These are phyloP conservation scores for Inosperma sp. DNA, from an alignment of 768 basidiomycete species.

Conservation along the genomic window DNA sequence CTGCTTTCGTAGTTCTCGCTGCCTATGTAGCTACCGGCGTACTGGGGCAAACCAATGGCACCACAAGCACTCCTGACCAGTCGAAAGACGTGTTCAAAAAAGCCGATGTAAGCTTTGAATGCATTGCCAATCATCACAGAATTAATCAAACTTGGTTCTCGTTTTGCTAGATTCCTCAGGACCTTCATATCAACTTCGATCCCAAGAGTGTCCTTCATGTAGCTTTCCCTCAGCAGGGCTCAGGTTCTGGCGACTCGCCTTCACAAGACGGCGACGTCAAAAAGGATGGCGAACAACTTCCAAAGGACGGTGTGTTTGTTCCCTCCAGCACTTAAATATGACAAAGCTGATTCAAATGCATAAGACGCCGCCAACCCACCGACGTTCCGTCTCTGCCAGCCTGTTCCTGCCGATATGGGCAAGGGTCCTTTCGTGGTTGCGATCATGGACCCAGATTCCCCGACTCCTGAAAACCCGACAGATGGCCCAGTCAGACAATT, in stretches of 20 bases:
- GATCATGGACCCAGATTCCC: constrained; percentile 1
- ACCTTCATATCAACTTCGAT: background rate
- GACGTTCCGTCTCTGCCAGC: background rate
- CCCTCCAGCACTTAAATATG: background rate
- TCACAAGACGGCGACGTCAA: background rate
- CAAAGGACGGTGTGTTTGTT: background rate
- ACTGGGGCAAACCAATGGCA: too few relatives aligned
- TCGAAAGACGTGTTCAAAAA: too few relatives aligned
- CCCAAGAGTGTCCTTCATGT: background rate
- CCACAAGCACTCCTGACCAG: too few relatives aligned
- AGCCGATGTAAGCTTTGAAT: too few relatives aligned
- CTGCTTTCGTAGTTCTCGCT: too few relatives aligned
- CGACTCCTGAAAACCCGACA: background rate
- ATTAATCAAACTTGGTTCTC: too few relatives aligned
- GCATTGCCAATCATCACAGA: too few relatives aligned
- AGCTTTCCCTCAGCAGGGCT: background rate
- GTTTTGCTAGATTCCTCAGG: background rate
- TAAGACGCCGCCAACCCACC: background rate
- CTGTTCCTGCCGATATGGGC: background rate
- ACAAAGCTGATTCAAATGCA: background rate
- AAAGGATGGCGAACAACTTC: background rate
- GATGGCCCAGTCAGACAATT: background rate
- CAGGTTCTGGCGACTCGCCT: background rate
- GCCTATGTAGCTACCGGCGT: too few relatives aligned
- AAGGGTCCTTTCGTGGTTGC: background rate